phyloP scores from a whole-genome alignment of 73 alveolate genomes.

The Effrenium voratum region DNA sequence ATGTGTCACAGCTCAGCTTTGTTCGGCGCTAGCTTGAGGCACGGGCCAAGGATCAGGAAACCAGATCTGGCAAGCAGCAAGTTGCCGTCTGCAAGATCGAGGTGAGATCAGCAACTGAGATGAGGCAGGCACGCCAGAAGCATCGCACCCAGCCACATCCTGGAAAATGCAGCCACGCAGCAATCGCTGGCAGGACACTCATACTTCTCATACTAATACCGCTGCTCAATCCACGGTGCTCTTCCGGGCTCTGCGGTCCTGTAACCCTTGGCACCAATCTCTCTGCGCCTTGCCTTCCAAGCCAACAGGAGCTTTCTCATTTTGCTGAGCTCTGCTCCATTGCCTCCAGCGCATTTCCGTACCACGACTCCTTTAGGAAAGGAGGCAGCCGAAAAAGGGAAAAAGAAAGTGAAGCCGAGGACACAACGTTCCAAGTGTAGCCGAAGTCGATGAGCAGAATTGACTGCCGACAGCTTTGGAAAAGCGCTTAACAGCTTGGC shows the following conservation, averaged over 20 bases:
- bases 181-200: not conserved
- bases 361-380: constrained; percentile 48
- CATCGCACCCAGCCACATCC: constrained; percentile 90
- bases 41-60: constrained; percentile 38
- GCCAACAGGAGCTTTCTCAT: not conserved
- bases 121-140: constrained; percentile 18
- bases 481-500: too few species aligned
- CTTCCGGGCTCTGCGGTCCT: too few species aligned
- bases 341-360: constrained; percentile 66
- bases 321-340: not conserved
- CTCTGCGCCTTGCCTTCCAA: constrained; percentile 52
- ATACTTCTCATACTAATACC: too few species aligned
- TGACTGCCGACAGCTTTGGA: not conserved
- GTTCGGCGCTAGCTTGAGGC: not conserved
- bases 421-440: constrained; percentile 73
- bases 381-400: not conserved
- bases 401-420: not conserved
- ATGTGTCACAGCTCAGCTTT: not conserved
- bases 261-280: constrained; percentile 72
- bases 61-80: constrained; percentile 21
- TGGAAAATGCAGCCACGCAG: not conserved
- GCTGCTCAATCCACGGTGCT: too few species aligned
- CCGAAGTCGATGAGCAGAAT: constrained; percentile 83
- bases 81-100: not conserved
- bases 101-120: not conserved